These are phyloP conservation scores for Xanthoceras sorbifolium DNA, from an alignment of 345 rosid genomes.

Conservation along the genomic window DNA sequence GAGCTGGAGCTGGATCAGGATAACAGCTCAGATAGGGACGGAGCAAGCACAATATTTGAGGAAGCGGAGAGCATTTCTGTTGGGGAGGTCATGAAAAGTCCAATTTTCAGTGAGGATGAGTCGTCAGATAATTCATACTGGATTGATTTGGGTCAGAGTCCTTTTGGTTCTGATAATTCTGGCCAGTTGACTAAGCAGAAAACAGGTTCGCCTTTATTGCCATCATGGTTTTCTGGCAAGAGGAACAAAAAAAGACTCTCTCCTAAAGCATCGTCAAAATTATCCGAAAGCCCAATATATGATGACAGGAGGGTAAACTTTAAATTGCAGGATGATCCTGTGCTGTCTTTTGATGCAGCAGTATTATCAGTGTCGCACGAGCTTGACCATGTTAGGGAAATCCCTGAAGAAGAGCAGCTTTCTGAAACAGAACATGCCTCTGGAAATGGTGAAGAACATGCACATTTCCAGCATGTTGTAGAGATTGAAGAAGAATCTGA, in stretches of 20 bases:
- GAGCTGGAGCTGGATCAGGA: constrained; percentile 75
- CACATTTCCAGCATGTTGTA: constrained; percentile 29
- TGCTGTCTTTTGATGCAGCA: constrained; percentile 80
- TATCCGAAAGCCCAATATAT: constrained; percentile 36
- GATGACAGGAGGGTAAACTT: constrained; percentile 31
- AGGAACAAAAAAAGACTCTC: constrained; percentile 40
- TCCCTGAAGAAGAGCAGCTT: constrained; percentile 49
- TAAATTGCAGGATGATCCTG: constrained; percentile 37
- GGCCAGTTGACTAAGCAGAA: constrained; percentile 40
- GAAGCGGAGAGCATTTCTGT: constrained; percentile 77
- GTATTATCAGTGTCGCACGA: constrained; percentile 62
- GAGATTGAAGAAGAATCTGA: constrained; percentile 52
- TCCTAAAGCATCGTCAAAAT: constrained; percentile 41
- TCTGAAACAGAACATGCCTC: constrained; percentile 31
- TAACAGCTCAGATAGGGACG: constrained; percentile 73
- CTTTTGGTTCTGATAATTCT: constrained; percentile 52
- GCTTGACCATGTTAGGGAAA: constrained; percentile 41
- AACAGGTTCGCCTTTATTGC: constrained; percentile 41
- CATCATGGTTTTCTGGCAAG: constrained; percentile 52
- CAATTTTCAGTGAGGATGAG: constrained; percentile 65
- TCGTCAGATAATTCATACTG: constrained; percentile 68
- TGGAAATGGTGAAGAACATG: constrained; percentile 24
- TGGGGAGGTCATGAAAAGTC: constrained; percentile 81
- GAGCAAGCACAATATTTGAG: constrained; percentile 77
- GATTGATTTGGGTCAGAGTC: constrained; percentile 79